Base-by-base conservation (phyloP, 2,329 filamentous ascomycete species). In the Fusarium coicis region DNA sequence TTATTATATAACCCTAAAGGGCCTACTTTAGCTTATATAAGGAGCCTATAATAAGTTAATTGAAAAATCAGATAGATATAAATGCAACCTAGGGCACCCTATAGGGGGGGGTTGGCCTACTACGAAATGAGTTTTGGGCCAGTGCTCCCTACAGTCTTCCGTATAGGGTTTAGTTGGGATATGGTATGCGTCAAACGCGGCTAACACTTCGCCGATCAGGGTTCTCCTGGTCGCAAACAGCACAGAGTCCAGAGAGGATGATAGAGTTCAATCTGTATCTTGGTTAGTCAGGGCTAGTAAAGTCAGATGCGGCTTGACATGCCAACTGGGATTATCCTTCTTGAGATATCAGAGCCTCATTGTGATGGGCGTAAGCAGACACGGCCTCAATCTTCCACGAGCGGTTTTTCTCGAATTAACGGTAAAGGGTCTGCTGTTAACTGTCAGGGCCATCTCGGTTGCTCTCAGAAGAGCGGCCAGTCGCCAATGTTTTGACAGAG, bases 351-450 rank as follows among this genome's bases (percentile, higher is more conserved):
- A 23, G 12, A 26, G 30, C n/a, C 49, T 36, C n/a, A 36, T 34
- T 15, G 34, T 34, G 7, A 32, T 32, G 12, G 12, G 5, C 30
- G 30, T 32, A 12, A 32, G 30, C 18, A 19, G 47, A 14, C 47
- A 9, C 47, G 2, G 6, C 16, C 8, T 23, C 7, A 2, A 19
- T 32, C 19, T 23, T 19, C 4, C 11, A 2, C 3, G 16, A 14
- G 47, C 21, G 7, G 5, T 14, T 8, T 1, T 34, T 23, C 10
- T 4, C 3, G 32, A 32, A 32, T 14, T 32, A 19, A 2, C 7
- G n/a, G 2, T 19, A 2, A 3, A 26, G 9, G n/a, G 15, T 26
- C 19, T 9, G 2, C 7, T 19, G 0, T 19, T 7, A 34, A 34
- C 23, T 19, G 2, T 15, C 18, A 52, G 34, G 16, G 0, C 10